Base-by-base conservation (phyloP, 202 grass and related monocot species). In the Panicum hallii region DNA sequence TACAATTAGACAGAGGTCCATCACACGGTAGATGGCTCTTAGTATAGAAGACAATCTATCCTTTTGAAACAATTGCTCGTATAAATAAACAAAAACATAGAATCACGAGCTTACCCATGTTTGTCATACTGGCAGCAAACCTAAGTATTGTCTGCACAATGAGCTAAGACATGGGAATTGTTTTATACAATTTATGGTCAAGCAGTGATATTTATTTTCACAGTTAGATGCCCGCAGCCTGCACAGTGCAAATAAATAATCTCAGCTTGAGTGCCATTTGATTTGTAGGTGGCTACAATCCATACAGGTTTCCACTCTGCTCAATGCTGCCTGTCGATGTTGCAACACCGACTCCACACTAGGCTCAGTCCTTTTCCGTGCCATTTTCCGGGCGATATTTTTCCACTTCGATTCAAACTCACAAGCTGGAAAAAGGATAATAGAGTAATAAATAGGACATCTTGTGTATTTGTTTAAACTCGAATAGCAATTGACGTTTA, bases 401-500 rank as follows among this genome's bases (percentile, higher is more conserved):
- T 95, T 98, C 95, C 93, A 95, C 85, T 86, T 93, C 32, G 89
- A 95, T 87, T 98, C 93, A 72, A 93, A 95, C 43, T 83, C 81
- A 64, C 87, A 92, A 30, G 95, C 91, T 98, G 63, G 30, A 79
- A 52, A 74, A 49, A 76, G 66, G 72, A 81, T 5, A 77, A 74
- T 15, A 34, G 13, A 9, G 7, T 17, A 19, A 36, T 72, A 60
- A 85, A 74, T 50, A 75, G 8, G n/a, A 47, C 1, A 82, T 89
- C 72, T 12, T 82, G 16, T 60, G 15, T 44, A 46, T 23, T 52
- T 13, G 6, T 23, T n/a, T 45, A 62, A 81, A 71, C 23, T 54
- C 11, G 17, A 71, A 77, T 34, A 71, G 14, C 8, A 46, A 77
- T 36, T 9, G 5, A 19, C 2, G 0, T n/a, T n/a, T n/a, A n/a